Evolutionary conservation across 2,329 filamentous ascomycete genomes (phyloP).

Genomic region (Lomentospora prolificans): DNA sequence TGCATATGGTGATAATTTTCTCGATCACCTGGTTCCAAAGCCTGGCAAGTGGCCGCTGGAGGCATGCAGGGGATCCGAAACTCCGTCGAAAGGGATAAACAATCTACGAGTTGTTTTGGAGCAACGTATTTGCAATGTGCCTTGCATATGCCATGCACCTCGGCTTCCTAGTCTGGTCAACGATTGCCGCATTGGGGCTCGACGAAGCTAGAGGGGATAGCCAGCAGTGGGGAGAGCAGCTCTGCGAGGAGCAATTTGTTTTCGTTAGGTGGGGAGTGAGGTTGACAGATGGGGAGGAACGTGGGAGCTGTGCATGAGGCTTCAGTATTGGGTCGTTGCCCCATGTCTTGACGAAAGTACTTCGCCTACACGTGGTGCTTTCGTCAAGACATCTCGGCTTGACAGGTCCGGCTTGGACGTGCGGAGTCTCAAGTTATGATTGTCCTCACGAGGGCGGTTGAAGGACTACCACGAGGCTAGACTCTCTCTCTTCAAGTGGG

Average conservation of each 20-base stretch:
- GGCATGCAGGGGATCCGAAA: too few species aligned
- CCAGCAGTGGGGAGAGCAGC: not conserved
- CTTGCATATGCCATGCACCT: constrained; percentile 1
- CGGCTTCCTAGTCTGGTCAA: not conserved
- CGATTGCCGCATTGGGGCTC: not conserved
- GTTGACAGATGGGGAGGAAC: not conserved
- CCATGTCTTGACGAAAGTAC: too few species aligned
- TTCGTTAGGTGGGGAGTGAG: not conserved
- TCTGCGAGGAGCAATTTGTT: too few species aligned
- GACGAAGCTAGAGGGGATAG: not conserved
- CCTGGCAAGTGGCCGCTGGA: too few species aligned
- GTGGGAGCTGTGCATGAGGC: not conserved
- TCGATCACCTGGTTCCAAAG: too few species aligned
- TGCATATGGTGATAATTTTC: too few species aligned
- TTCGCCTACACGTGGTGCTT: too few species aligned
- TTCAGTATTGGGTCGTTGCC: not conserved
- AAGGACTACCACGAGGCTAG: too few species aligned
- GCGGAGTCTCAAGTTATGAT: not conserved
- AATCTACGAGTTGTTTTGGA: not conserved
- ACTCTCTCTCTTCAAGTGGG: too few species aligned
- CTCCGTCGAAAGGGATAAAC: too few species aligned
- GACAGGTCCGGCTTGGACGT: not conserved
- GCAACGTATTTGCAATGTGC: not conserved
- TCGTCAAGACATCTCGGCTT: not conserved
- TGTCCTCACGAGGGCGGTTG: too few species aligned